phyloP scores from a whole-genome alignment of 139 green algal genomes.

The Yamagishiella unicocca region DNA sequence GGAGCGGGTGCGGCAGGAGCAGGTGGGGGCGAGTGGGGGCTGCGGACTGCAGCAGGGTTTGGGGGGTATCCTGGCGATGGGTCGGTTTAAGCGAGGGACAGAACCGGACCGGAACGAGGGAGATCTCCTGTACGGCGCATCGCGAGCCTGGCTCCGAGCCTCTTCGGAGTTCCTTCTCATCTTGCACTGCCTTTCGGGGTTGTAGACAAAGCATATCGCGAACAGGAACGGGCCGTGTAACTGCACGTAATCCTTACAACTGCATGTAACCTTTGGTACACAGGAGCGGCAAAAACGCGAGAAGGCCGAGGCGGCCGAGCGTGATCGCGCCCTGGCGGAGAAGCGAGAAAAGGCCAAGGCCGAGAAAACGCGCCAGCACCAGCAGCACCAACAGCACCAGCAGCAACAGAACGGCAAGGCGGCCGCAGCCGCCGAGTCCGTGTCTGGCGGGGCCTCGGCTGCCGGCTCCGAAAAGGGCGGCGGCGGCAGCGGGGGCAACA shows the following conservation, averaged over 20 bases:
- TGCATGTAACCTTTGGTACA: neutral
- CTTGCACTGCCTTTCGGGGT: too few relatives aligned
- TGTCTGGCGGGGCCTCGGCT: neutral
- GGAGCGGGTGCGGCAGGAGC: slow-evolving; percentile 33
- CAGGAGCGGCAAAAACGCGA: slow-evolving; percentile 63
- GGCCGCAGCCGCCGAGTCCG: neutral
- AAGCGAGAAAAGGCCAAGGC: slow-evolving; percentile 52
- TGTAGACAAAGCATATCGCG: too few relatives aligned
- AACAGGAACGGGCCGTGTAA: too few relatives aligned
- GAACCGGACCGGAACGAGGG: too few relatives aligned
- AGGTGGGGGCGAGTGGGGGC: neutral
- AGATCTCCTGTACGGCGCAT: too few relatives aligned
- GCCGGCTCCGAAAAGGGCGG: neutral
- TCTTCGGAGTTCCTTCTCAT: too few relatives aligned
- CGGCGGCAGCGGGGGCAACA: neutral
- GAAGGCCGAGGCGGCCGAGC: slow-evolving; percentile 61
- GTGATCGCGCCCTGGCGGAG: slow-evolving; percentile 60
- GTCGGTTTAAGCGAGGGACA: too few relatives aligned
- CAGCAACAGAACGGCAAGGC: slow-evolving; percentile 14
- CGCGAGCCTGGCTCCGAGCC: too few relatives aligned
- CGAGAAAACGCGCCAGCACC: slow-evolving; percentile 26
- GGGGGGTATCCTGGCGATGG: too few relatives aligned
- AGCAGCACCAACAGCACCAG: slow-evolving; percentile 8
- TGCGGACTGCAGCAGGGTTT: neutral
- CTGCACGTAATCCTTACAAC: too few relatives aligned